Evolutionary conservation across 345 rosid genomes (phyloP).

Genomic region (Sonneratia caseolaris): DNA sequence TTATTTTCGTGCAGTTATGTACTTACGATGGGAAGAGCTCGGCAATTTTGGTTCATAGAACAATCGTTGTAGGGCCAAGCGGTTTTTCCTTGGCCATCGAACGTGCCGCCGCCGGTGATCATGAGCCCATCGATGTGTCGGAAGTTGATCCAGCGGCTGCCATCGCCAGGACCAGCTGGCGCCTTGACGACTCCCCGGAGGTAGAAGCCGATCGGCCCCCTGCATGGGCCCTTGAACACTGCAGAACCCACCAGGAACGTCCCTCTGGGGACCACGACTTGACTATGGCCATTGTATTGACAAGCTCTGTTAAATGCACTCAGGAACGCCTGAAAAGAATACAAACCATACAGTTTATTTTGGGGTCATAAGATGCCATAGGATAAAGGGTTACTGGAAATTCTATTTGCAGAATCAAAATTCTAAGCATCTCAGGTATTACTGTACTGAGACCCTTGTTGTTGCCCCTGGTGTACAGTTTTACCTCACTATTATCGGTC

Average conservation of each 20-base stretch:
- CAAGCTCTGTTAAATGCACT: constrained; percentile 12
- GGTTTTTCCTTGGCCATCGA: constrained; percentile 24
- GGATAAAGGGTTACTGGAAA: too few species aligned
- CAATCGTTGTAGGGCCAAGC: constrained; percentile 20
- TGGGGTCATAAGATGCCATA: too few species aligned
- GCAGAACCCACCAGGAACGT: constrained; percentile 7
- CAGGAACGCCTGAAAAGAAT: neutral
- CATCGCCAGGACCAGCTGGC: neutral
- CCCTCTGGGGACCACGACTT: constrained; percentile 17
- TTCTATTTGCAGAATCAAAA: too few species aligned
- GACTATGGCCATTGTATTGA: neutral
- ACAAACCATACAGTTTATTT: neutral
- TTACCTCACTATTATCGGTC: constrained; percentile 15
- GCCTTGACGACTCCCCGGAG: constrained; percentile 15
- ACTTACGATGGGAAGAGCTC: constrained; percentile 15
- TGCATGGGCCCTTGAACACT: constrained; percentile 18
- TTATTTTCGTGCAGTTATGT: neutral
- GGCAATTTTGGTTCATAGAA: constrained; percentile 3
- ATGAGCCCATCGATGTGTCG: constrained; percentile 6
- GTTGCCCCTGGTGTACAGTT: neutral
- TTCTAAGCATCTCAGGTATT: too few species aligned
- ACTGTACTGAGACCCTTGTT: too few species aligned
- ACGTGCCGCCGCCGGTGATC: constrained; percentile 18
- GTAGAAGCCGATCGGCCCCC: constrained; percentile 6
- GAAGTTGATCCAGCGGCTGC: constrained; percentile 14